Evolutionary conservation across 2,329 filamentous ascomycete species (phyloP).

Genomic region (Calcarisporium arbuscula): DNA sequence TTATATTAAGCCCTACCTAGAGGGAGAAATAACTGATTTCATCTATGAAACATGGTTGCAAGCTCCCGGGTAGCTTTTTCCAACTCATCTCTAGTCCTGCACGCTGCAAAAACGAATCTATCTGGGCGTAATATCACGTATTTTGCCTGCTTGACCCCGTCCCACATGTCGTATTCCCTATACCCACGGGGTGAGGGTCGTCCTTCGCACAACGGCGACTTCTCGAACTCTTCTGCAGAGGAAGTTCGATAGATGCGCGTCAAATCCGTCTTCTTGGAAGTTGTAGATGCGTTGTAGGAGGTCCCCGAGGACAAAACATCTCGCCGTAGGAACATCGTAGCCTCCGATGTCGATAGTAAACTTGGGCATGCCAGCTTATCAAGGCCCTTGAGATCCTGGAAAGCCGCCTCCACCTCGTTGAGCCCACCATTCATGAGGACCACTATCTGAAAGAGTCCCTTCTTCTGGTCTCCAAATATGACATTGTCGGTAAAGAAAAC

Average conservation of each 20-base stretch:
- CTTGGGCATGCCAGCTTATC: too few relatives aligned
- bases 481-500: slow-evolving; percentile 11
- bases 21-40: too few relatives aligned
- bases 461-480: slow-evolving; percentile 3
- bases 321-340: too few relatives aligned
- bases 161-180: slow-evolving; percentile 4
- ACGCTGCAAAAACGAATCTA: slow-evolving; percentile 10
- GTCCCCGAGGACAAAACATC: too few relatives aligned
- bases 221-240: slow-evolving; percentile 6
- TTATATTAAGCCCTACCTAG: too few relatives aligned
- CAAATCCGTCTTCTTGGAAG: too few relatives aligned
- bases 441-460: slow-evolving; percentile 2
- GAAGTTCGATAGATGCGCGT: too few relatives aligned
- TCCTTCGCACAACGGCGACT: slow-evolving; percentile 2
- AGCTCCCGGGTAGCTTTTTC: too few relatives aligned
- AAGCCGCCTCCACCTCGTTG: neutral
- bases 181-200: slow-evolving; percentile 4
- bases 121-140: slow-evolving; percentile 10
- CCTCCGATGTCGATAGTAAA: too few relatives aligned
- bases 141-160: slow-evolving; percentile 1
- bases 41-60: too few relatives aligned
- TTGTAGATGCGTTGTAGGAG: too few relatives aligned
- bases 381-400: neutral
- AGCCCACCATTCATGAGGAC: neutral
- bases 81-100: too few relatives aligned